Evolutionary conservation across 2,329 filamentous ascomycete genomes (phyloP).

Genomic region (Botrytis paeoniae): DNA sequence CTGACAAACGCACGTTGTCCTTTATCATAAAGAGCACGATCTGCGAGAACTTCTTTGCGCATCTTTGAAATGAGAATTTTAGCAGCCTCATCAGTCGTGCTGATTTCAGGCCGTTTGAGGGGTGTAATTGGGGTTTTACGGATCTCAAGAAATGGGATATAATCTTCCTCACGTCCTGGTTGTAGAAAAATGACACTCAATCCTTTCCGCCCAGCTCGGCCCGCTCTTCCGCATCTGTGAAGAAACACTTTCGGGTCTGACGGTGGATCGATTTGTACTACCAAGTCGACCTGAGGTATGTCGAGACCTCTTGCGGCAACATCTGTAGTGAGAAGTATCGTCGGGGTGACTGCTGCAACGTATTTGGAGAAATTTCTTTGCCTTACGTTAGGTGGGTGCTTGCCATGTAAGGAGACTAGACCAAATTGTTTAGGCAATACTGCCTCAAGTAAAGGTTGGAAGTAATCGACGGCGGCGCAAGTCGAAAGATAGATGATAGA

Average conservation of each 20-base stretch:
- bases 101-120: constrained; percentile 55
- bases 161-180: constrained; percentile 83
- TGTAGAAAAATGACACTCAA: constrained; percentile 83
- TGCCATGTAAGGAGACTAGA: constrained; percentile 83
- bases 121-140: constrained; percentile 78
- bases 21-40: constrained; percentile 68
- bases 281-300: constrained; percentile 86
- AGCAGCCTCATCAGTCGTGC: constrained; percentile 61
- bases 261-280: constrained; percentile 81
- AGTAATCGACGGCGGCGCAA: constrained; percentile 93
- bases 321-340: constrained; percentile 87
- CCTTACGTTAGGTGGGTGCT: constrained; percentile 83
- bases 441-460: constrained; percentile 72
- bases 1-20: constrained; percentile 89
- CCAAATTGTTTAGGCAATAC: constrained; percentile 67
- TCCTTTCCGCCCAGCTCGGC: constrained; percentile 82
- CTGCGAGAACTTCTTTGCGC: constrained; percentile 52
- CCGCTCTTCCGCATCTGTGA: constrained; percentile 85
- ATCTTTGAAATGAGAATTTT: constrained; percentile 56
- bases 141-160: constrained; percentile 80
- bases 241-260: constrained; percentile 94
- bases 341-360: constrained; percentile 68
- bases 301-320: constrained; percentile 87
- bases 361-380: constrained; percentile 85
- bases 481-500: constrained; percentile 91